Conservation (phyloP, 2,329 filamentous ascomycete species). For the Penicillium sp. region DNA sequence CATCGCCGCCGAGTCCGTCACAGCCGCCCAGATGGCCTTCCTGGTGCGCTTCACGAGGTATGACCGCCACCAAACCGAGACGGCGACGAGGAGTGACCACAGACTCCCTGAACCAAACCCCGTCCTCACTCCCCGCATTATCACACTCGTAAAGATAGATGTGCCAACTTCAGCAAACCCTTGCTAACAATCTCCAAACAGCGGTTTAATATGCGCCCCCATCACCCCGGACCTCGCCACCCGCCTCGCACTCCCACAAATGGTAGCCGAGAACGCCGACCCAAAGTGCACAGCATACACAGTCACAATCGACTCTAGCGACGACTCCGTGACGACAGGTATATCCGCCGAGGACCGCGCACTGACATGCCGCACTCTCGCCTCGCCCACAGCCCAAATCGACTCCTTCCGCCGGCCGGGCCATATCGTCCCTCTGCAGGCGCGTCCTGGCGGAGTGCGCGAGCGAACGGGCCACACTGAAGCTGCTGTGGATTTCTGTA, state of each 20-base stretch:
- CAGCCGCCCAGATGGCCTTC: conserved; percentile 89
- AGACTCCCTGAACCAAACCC: neutral
- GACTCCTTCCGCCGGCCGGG: conserved; percentile 75
- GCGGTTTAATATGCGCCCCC: conserved; percentile 88
- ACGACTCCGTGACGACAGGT: conserved; percentile 75
- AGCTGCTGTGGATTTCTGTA: conserved; percentile 86
- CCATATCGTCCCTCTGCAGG: conserved; percentile 83
- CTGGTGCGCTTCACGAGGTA: conserved; percentile 81
- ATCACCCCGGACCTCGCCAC: conserved; percentile 67
- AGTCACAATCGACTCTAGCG: conserved; percentile 75
- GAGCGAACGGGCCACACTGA: conserved; percentile 85
- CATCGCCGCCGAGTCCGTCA: conserved; percentile 82
- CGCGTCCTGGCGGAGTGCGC: conserved; percentile 74
- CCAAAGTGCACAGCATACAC: conserved; percentile 91
- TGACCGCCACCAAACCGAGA: conserved; percentile 4
- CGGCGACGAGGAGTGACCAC: neutral
- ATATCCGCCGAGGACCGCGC: conserved; percentile 87
- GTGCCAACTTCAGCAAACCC: neutral
- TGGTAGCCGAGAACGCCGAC: conserved; percentile 79
- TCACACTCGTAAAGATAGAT: neutral
- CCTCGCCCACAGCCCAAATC: conserved; percentile 58
- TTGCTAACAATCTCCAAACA: conserved; percentile 21
- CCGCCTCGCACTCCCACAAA: conserved; percentile 76
- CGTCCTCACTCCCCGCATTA: neutral
- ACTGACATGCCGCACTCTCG: conserved; percentile 74